phyloP scores from a whole-genome alignment of 805 yeast genomes.

The Clavispora carvajalis region DNA sequence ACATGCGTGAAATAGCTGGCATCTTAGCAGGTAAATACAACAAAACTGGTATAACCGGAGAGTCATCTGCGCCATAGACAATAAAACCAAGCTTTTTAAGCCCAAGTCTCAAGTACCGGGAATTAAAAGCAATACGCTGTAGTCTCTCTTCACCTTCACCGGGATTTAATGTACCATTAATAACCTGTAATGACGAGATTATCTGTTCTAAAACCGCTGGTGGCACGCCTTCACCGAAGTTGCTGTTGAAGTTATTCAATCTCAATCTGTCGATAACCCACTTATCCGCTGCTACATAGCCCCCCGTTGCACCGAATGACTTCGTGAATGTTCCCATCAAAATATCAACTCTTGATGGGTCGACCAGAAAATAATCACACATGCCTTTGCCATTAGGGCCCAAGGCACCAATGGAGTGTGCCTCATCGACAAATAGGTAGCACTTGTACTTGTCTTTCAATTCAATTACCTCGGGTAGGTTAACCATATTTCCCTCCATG shows the following conservation, averaged over 20 bases:
- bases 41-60: conserved; percentile 90
- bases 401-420: conserved; percentile 98
- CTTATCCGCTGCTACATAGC: conserved; percentile 80
- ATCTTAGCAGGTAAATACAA: conserved; percentile 88
- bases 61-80: conserved; percentile 91
- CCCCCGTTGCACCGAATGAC: conserved; percentile 98
- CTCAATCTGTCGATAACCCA: conserved; percentile 69
- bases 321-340: conserved; percentile 98
- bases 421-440: conserved; percentile 91
- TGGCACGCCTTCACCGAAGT: conserved; percentile 81
- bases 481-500: conserved; percentile 88
- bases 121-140: conserved; percentile 91
- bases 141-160: conserved; percentile 92
- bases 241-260: conserved; percentile 63
- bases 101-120: conserved; percentile 88
- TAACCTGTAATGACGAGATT: conserved; percentile 68
- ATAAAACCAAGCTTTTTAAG: conserved; percentile 89
- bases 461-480: conserved; percentile 69
- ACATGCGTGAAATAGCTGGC: conserved; percentile 85
- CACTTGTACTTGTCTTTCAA: conserved; percentile 81
- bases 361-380: conserved; percentile 84
- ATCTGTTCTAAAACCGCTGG: conserved; percentile 91
- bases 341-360: conserved; percentile 73
- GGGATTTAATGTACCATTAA: conserved; percentile 77
- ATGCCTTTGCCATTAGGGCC: conserved; percentile 94